phyloP scores from a whole-genome alignment of 2,329 filamentous ascomycete species.

The Colletotrichum eleusines region DNA sequence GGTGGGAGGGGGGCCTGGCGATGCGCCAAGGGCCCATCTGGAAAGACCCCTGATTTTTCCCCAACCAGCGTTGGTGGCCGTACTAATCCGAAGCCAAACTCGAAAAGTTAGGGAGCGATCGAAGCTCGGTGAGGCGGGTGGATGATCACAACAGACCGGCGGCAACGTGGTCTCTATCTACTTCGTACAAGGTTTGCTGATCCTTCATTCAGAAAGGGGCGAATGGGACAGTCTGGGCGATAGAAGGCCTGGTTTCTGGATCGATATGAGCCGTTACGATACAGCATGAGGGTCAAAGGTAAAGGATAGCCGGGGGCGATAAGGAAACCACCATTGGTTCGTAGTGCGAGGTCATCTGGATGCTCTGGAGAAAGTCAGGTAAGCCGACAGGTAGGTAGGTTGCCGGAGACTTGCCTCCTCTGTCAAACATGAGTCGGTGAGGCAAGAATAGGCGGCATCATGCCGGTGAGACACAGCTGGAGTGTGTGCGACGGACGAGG shows the following conservation, averaged over 20 bases:
- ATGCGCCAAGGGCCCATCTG: constrained; percentile 36
- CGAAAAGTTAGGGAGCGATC: neutral
- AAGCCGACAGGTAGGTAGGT: constrained; percentile 14
- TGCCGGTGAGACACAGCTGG: neutral
- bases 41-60: constrained; percentile 39
- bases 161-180: neutral
- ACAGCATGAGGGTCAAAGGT: constrained; percentile 2
- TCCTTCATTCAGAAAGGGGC: constrained; percentile 3
- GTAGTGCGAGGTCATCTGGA: constrained; percentile 1
- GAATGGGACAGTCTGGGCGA: constrained; percentile 14
- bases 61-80: constrained; percentile 26
- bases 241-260: constrained; percentile 8
- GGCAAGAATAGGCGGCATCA: constrained; percentile 36
- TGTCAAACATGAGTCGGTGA: neutral
- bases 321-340: constrained; percentile 13
- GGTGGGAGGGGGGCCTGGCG: constrained; percentile 37
- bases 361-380: constrained; percentile 11
- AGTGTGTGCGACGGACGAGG: constrained; percentile 35
- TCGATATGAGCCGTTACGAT: constrained; percentile 30
- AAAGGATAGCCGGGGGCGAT: constrained; percentile 7
- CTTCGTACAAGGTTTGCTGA: neutral
- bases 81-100: neutral
- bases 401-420: constrained; percentile 12
- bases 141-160: neutral
- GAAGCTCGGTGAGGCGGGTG: constrained; percentile 28